These are phyloP conservation scores for Sporisorium graminicola DNA, from an alignment of 1,284 basidiomycete genomes.

Conservation along the genomic window DNA sequence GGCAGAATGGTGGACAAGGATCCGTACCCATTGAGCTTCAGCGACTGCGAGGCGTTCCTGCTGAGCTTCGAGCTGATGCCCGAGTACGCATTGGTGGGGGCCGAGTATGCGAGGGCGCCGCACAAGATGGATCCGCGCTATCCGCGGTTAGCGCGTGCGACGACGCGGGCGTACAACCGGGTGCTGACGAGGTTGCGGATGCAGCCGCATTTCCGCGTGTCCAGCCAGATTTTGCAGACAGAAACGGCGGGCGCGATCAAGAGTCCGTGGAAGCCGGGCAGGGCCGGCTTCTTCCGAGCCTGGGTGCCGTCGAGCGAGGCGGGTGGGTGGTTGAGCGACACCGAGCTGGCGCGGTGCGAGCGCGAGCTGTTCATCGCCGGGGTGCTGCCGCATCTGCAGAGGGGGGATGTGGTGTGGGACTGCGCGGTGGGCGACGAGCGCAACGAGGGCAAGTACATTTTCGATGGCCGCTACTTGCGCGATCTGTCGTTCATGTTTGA, in stretches of 20 bases:
- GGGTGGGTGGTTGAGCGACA: slow-evolving; percentile 56
- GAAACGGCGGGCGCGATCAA: neutral
- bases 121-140: slow-evolving; percentile 65
- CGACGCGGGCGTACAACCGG: slow-evolving; percentile 70
- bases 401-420: slow-evolving; percentile 71
- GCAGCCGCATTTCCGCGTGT: slow-evolving; percentile 53
- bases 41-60: slow-evolving; percentile 65
- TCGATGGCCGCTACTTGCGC: slow-evolving; percentile 68
- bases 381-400: slow-evolving; percentile 65
- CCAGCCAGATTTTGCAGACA: neutral
- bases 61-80: slow-evolving; percentile 54
- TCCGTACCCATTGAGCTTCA: slow-evolving; percentile 59
- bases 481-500: slow-evolving; percentile 69
- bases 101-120: slow-evolving; percentile 47
- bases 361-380: slow-evolving; percentile 68
- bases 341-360: slow-evolving; percentile 63
- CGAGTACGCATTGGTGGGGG: slow-evolving; percentile 59
- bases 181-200: slow-evolving; percentile 68
- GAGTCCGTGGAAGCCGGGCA: slow-evolving; percentile 65
- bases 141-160: slow-evolving; percentile 65
- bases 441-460: slow-evolving; percentile 68
- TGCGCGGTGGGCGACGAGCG: slow-evolving; percentile 64
- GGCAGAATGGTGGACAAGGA: slow-evolving; percentile 37
- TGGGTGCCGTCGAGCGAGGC: slow-evolving; percentile 69
- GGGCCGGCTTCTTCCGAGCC: slow-evolving; percentile 69